Evolutionary conservation across 1,139 yeast genomes (phyloP).

Genomic region (Yamadazyma songkhlaensis): DNA sequence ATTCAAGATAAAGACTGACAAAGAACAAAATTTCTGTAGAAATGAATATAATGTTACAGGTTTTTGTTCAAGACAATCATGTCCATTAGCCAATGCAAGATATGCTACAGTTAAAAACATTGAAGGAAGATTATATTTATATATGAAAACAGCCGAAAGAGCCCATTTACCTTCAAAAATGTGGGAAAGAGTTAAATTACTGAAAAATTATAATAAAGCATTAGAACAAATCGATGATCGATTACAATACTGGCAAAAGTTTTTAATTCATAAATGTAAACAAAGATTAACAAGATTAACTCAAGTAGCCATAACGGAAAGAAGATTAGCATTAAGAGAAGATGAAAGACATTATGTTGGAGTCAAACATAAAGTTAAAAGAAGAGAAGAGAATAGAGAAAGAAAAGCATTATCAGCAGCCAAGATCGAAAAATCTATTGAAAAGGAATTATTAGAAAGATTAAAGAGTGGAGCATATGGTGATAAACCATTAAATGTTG

Average conservation of each 20-base stretch:
- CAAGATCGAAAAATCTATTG: conserved; percentile 92
- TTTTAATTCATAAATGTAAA: conserved; percentile 87
- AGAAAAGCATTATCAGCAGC: conserved; percentile 97
- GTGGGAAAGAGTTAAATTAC: conserved; percentile 91
- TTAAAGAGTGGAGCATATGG: conserved; percentile 98
- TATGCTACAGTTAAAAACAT: conserved; percentile 92
- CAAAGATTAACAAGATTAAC: conserved; percentile 92
- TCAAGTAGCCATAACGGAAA: conserved; percentile 94
- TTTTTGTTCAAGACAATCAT: conserved; percentile 85
- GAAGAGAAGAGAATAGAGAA: conserved; percentile 92
- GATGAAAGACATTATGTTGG: conserved; percentile 93
- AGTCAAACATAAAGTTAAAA: conserved; percentile 86
- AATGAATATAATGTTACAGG: conserved; percentile 91
- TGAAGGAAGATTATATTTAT: conserved; percentile 83
- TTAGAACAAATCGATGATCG: conserved; percentile 84
- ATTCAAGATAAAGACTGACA: conserved; percentile 76
- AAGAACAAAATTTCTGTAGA: conserved; percentile 79
- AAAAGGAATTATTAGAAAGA: conserved; percentile 89
- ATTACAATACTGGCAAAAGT: conserved; percentile 89
- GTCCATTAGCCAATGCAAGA: conserved; percentile 94
- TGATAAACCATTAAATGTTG: conserved; percentile 94
- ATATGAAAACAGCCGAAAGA: conserved; percentile 97
- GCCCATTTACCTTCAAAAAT: conserved; percentile 90
- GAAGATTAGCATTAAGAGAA: conserved; percentile 86
- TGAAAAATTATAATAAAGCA: conserved; percentile 86